Evolutionary conservation across 352 stramenopile genomes (phyloP).

Genomic region (Phytophthora pisi): DNA sequence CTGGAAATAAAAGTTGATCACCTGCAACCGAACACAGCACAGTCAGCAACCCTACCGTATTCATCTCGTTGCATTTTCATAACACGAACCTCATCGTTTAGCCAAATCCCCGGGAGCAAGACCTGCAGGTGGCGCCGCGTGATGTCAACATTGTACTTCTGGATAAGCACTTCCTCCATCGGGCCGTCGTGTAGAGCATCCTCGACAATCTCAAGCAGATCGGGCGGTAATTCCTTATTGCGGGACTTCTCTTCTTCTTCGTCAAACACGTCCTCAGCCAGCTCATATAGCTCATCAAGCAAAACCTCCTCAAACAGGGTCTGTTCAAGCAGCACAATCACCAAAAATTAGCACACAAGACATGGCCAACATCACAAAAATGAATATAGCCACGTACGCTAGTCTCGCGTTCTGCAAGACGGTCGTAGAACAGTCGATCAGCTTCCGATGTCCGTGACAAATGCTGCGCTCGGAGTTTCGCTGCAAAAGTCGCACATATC

Average conservation of each 20-base stretch:
- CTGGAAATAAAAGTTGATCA: conserved; percentile 91
- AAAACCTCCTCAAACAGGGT: conserved; percentile 68
- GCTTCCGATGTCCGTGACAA: conserved; percentile 38
- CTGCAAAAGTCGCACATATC: conserved; percentile 20
- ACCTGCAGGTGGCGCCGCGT: conserved; percentile 77
- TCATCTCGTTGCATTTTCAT: no score
- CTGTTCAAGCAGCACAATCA: conserved; percentile 22
- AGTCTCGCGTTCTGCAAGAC: conserved; percentile 46
- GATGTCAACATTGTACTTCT: conserved; percentile 87
- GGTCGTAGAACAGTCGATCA: conserved; percentile 53
- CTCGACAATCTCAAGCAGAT: conserved; percentile 69
- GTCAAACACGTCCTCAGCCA: conserved; percentile 63
- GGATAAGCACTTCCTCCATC: conserved; percentile 65
- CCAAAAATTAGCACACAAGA: not conserved
- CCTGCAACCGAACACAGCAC: conserved; percentile 22
- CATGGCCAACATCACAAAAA: not conserved
- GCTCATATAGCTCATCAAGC: conserved; percentile 58
- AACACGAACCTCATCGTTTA: conserved; percentile 77
- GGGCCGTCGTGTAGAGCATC: conserved; percentile 61
- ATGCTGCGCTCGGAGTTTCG: conserved; percentile 44
- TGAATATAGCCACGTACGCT: conserved; percentile 34
- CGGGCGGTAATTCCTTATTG: conserved; percentile 61
- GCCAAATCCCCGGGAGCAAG: conserved; percentile 66
- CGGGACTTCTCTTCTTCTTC: conserved; percentile 51
- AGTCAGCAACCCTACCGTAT: not conserved